phyloP scores from a whole-genome alignment of 495 filamentous ascomycete species.

The Beverwykella pulmonaria region DNA sequence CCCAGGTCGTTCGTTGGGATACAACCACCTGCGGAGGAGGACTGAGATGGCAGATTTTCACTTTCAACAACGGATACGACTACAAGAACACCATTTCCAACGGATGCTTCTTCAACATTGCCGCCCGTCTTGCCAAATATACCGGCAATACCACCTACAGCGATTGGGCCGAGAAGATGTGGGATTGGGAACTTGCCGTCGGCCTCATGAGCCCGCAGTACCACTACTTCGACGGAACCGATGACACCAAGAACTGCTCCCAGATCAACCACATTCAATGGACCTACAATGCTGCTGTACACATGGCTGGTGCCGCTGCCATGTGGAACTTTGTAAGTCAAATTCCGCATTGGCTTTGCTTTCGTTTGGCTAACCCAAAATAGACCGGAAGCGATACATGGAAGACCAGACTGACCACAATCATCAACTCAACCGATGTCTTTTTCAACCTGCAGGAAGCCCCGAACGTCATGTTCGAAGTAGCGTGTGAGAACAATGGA shows the following conservation, averaged over 20 bases:
- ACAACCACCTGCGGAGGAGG: slow-evolving; percentile 70
- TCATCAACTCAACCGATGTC: slow-evolving; percentile 56
- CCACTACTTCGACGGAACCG: slow-evolving; percentile 69
- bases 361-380: slow-evolving; percentile 8
- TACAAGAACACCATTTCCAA: slow-evolving; percentile 83
- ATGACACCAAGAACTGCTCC: slow-evolving; percentile 59
- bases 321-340: slow-evolving; percentile 71
- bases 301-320: slow-evolving; percentile 70
- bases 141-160: slow-evolving; percentile 77
- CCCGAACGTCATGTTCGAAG: slow-evolving; percentile 64
- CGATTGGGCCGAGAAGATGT: slow-evolving; percentile 72
- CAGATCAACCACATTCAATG: slow-evolving; percentile 67
- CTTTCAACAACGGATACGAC: slow-evolving; percentile 77
- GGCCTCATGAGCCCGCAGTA: slow-evolving; percentile 58
- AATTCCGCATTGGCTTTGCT: not conserved
- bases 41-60: slow-evolving; percentile 82
- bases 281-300: slow-evolving; percentile 77
- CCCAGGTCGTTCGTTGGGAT: slow-evolving; percentile 73
- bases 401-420: slow-evolving; percentile 59
- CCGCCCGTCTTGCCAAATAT: slow-evolving; percentile 71
- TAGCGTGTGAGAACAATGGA: slow-evolving; percentile 65
- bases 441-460: slow-evolving; percentile 58
- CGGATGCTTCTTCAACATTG: slow-evolving; percentile 79
- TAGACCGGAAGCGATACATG: slow-evolving; percentile 56
- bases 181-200: slow-evolving; percentile 65